Evolutionary conservation across 768 basidiomycete species (phyloP).

Genomic region (Arthromyces matolae): DNA sequence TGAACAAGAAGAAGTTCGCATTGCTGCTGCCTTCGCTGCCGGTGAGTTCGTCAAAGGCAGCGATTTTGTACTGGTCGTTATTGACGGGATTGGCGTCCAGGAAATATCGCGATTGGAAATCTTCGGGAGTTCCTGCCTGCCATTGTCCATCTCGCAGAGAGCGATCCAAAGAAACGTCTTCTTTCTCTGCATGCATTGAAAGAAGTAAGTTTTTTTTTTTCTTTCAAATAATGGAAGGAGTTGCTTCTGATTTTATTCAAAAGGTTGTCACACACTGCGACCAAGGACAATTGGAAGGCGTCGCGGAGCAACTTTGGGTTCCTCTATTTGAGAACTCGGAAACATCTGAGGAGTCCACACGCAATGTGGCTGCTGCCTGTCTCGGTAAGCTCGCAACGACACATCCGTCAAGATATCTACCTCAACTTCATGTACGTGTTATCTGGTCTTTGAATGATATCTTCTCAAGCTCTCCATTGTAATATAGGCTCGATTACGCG

Average conservation of each 20-base stretch:
- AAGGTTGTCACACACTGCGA: constrained; percentile 92
- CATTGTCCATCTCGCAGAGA: constrained; percentile 75
- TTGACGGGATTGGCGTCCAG: constrained; percentile 33
- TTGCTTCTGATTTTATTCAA: not conserved
- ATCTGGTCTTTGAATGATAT: not conserved
- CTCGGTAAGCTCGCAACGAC: constrained; percentile 93
- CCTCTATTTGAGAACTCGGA: constrained; percentile 92
- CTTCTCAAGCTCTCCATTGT: not conserved
- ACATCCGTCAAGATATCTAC: constrained; percentile 85
- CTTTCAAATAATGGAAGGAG: no score
- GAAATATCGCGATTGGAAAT: constrained; percentile 95
- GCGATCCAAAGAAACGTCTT: constrained; percentile 73
- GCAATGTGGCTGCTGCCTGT: constrained; percentile 95
- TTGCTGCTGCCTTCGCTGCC: constrained; percentile 92
- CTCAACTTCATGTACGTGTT: constrained; percentile 83
- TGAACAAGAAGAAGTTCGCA: constrained; percentile 81
- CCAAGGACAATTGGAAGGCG: constrained; percentile 74
- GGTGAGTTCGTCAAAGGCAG: constrained; percentile 41
- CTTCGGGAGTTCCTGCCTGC: constrained; percentile 80
- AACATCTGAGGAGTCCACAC: constrained; percentile 83
- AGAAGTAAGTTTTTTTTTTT: constrained; percentile 52
- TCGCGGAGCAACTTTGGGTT: constrained; percentile 88
- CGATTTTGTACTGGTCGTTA: not conserved
- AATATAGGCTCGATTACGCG: constrained; percentile 59
- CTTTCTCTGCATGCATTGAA: constrained; percentile 90